Evolutionary conservation across 345 rosid species (phyloP), one percentile per base, ranked within the genome.

Genomic region (Orychophragmus violaceus): DNA sequence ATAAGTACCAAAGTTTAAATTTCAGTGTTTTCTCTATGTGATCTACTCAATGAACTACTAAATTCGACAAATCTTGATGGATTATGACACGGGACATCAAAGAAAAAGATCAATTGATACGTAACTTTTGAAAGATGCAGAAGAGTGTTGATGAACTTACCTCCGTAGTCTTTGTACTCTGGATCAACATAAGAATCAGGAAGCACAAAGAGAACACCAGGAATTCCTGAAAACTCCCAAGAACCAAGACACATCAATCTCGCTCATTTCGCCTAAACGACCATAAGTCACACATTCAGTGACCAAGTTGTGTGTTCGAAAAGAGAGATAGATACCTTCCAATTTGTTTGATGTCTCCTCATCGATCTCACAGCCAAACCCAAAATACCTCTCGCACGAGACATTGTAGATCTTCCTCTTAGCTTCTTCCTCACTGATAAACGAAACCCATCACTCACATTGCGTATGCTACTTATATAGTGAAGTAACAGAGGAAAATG

Each of bases 261-360:
- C 0, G n/a, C n/a, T 58, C 4, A n/a, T n/a, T n/a, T n/a, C n/a
- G n/a, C n/a, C n/a, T n/a, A n/a, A n/a, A n/a, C n/a, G n/a, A n/a
- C n/a, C n/a, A n/a, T n/a, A n/a, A n/a, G 5, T 13, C 6, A 45
- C 42, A 62, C 22, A 63, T n/a, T 23, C 3, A 48, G 16, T 32
- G 33, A 23, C 54, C n/a, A 22, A 14, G 13, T 32, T 29, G 19
- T 54, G 36, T 70, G 54, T 42, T 25, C 49, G 13, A 56, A 14
- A 19, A 10, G 28, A 70, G 14, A 36, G 19, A 83, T 23, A 36
- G 19, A 83, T 23, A 94, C 97, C 95, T 80, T 94, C 92, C 0
- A 94, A 84, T 83, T 87, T 88, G 76, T 87, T 84, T 6, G 96
- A 82, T n/a, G 96, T 90, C 74, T 90, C 99, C 84, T 90, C 96